Percentiles rank a stretch among this genome's conserved stretches.
Conservation (phyloP, 2,329 filamentous ascomycete species). For the Scytalidium lignicola region DNA sequence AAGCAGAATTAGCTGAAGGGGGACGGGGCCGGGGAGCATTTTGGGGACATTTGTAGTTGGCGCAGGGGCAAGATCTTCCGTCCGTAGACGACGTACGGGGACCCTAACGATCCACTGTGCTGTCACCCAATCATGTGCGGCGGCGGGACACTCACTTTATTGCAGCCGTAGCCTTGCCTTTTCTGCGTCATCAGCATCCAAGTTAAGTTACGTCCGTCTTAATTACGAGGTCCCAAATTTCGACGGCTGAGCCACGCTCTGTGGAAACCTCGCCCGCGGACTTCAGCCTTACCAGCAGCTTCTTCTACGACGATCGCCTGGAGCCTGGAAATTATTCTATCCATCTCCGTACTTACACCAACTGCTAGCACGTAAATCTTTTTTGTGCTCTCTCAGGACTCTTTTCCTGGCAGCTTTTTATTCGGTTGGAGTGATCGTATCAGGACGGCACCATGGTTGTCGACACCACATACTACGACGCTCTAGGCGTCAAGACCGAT, state of each 20-base stretch:
- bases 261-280: neutral
- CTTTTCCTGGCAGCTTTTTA: neutral
- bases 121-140: neutral
- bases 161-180: neutral
- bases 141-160: neutral
- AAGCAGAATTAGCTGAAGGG: too few species aligned
- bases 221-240: neutral
- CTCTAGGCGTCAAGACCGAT: slow-evolving; percentile 75
- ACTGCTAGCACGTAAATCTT: too few species aligned
- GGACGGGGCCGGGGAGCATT: too few species aligned
- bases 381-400: too few species aligned
- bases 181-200: neutral
- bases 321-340: too few species aligned
- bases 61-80: too few species aligned
- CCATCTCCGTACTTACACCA: too few species aligned
- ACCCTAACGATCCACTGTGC: neutral
- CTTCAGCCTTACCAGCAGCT: too few species aligned
- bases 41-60: too few species aligned
- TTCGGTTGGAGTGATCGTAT: neutral
- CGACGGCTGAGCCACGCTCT: neutral
- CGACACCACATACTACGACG: slow-evolving; percentile 49
- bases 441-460: slow-evolving; percentile 23
- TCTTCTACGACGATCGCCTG: too few species aligned
- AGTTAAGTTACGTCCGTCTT: too few species aligned
- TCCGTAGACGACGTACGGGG: too few species aligned